phyloP scores from a whole-genome alignment of 163 green algal species.

The Coccomyxa subellipsoidea region DNA sequence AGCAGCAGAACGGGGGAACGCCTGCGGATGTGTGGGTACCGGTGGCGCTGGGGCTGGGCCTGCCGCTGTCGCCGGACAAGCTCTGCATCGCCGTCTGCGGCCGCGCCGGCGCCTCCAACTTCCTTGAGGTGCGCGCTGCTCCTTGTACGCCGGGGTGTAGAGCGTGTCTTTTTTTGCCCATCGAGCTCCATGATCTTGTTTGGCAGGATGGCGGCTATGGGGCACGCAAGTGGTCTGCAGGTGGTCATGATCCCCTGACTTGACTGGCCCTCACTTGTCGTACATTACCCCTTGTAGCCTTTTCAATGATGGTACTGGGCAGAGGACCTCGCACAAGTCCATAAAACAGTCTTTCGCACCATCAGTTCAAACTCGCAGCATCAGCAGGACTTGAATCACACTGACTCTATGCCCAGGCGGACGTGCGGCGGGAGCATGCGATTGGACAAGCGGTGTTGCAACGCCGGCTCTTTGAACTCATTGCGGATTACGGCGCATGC shows the following conservation, averaged over 20 bases:
- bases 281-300: too few species aligned
- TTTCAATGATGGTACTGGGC: too few species aligned
- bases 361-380: too few species aligned
- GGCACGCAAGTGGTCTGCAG: too few species aligned
- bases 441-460: constrained; percentile 44
- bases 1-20: neutral
- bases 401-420: neutral
- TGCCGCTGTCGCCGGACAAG: constrained; percentile 61
- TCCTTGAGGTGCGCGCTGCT: neutral
- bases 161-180: neutral
- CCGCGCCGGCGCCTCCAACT: constrained; percentile 11
- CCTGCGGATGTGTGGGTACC: constrained; percentile 47
- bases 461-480: constrained; percentile 35
- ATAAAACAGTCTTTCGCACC: too few species aligned
- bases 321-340: too few species aligned
- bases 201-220: too few species aligned
- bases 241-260: too few species aligned
- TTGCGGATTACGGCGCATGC: constrained; percentile 38
- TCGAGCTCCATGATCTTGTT: too few species aligned
- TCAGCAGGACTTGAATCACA: too few species aligned
- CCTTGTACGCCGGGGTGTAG: neutral
- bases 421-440: constrained; percentile 27
- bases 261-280: too few species aligned
- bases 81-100: constrained; percentile 69
- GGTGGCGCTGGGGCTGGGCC: constrained; percentile 58